Percentiles rank a stretch among this genome's conserved stretches.
phyloP scores from a whole-genome alignment of 1,284 basidiomycete genomes.

The Apiotrichum gracile region DNA sequence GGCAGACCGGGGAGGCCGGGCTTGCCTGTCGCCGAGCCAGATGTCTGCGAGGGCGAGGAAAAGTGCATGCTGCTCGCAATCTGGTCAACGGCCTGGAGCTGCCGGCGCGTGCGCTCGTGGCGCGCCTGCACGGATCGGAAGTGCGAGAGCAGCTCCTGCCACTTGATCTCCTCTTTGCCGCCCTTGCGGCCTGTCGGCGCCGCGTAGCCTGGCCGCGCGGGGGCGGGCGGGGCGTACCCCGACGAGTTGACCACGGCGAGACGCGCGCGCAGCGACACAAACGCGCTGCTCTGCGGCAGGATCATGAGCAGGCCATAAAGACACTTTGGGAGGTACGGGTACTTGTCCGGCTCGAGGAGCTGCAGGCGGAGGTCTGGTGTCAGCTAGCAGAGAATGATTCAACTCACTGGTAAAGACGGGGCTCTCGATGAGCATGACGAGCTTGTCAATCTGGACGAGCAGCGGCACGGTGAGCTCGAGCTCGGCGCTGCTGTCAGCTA shows the following conservation, averaged over 20 bases:
- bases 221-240: slow-evolving; percentile 72
- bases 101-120: slow-evolving; percentile 78
- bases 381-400: background rate
- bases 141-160: slow-evolving; percentile 78
- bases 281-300: slow-evolving; percentile 92
- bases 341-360: slow-evolving; percentile 91
- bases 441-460: slow-evolving; percentile 94
- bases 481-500: slow-evolving; percentile 62
- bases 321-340: slow-evolving; percentile 95
- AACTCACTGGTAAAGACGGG: slow-evolving; percentile 91
- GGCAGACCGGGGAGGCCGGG: slow-evolving; percentile 6
- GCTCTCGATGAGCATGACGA: slow-evolving; percentile 95
- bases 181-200: slow-evolving; percentile 57
- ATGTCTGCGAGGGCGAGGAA: slow-evolving; percentile 34
- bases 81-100: slow-evolving; percentile 26
- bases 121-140: slow-evolving; percentile 75
- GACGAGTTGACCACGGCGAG: slow-evolving; percentile 91
- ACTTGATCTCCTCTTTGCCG: slow-evolving; percentile 80
- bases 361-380: slow-evolving; percentile 83
- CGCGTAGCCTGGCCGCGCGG: slow-evolving; percentile 18
- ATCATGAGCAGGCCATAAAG: slow-evolving; percentile 97
- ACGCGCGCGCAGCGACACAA: slow-evolving; percentile 88
- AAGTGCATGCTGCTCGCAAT: slow-evolving; percentile 27
- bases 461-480: slow-evolving; percentile 92
- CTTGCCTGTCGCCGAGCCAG: slow-evolving; percentile 2